Conservation (phyloP, 352 stramenopile genomes). For the Pythium aphanidermatum region DNA sequence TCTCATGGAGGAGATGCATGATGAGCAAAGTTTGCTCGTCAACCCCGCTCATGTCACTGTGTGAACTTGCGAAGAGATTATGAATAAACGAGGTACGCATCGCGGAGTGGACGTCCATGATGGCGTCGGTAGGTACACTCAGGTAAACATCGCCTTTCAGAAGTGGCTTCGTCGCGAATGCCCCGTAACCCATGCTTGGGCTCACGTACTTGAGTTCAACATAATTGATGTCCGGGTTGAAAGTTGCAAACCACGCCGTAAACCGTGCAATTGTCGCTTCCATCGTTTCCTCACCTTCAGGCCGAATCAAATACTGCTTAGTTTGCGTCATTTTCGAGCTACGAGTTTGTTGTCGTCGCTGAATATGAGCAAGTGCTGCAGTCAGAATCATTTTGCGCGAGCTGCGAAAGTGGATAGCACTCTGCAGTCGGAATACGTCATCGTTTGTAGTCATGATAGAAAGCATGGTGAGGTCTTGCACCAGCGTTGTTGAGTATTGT, state of each 20-base stretch:
- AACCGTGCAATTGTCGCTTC: constrained; percentile 17
- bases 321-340: too few relatives aligned
- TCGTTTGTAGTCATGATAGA: not conserved
- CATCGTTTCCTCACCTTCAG: not conserved
- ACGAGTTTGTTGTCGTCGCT: too few relatives aligned
- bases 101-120: constrained; percentile 72
- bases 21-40: constrained; percentile 34
- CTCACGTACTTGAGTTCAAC: constrained; percentile 48
- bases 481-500: constrained; percentile 41
- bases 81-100: constrained; percentile 36
- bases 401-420: constrained; percentile 38
- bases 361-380: too few relatives aligned
- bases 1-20: constrained; percentile 80
- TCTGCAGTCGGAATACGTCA: too few relatives aligned
- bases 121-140: constrained; percentile 46
- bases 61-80: constrained; percentile 2
- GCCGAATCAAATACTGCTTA: too few relatives aligned
- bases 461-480: too few relatives aligned
- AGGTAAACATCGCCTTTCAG: constrained; percentile 67
- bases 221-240: constrained; percentile 38
- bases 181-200: constrained; percentile 50
- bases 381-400: constrained; percentile 51
- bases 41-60: constrained; percentile 1
- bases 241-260: constrained; percentile 21
- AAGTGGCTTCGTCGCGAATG: constrained; percentile 54